A percentile compares a stretch with the other conserved stretches of the same genome.
Evolutionary conservation across 2,329 filamentous ascomycete species (phyloP).

Genomic region (Ophiostoma ips): DNA sequence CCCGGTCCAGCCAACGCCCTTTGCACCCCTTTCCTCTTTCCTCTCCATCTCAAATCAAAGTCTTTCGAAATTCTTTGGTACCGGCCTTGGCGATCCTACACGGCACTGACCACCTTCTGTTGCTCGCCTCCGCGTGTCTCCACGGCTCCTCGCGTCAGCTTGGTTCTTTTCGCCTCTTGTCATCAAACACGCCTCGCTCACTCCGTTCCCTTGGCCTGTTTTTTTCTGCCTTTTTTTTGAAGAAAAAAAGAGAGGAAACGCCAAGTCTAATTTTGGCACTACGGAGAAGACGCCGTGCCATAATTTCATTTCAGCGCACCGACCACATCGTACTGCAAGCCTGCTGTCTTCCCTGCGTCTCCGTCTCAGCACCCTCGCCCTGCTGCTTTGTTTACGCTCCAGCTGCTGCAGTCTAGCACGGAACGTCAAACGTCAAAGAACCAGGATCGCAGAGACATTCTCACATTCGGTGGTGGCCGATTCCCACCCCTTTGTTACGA

Average conservation of each 20-base stretch:
- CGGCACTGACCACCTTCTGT: neutral
- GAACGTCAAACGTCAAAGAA: conserved; percentile 14
- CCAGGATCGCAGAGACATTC: conserved; percentile 12
- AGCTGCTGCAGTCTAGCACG: conserved; percentile 5
- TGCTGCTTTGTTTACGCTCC: neutral
- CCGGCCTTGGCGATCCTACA: neutral
- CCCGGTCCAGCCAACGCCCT: too few species aligned
- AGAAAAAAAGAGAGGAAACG: too few species aligned
- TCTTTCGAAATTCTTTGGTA: neutral
- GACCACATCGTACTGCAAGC: neutral
- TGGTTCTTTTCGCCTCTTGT: neutral
- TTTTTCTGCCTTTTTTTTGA: too few species aligned
- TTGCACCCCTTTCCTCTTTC: too few species aligned
- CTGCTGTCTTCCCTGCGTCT: too few species aligned
- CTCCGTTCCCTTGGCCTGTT: too few species aligned
- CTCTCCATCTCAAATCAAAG: too few species aligned
- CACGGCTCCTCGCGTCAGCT: neutral
- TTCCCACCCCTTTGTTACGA: neutral
- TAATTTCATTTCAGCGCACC: neutral
- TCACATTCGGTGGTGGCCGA: neutral
- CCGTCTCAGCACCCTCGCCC: too few species aligned
- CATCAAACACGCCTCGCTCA: neutral
- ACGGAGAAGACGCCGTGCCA: too few species aligned
- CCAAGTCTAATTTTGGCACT: neutral
- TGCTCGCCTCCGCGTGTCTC: neutral